These are phyloP conservation scores for Asterophora parasitica DNA, from an alignment of 768 basidiomycete genomes.

Conservation along the genomic window DNA sequence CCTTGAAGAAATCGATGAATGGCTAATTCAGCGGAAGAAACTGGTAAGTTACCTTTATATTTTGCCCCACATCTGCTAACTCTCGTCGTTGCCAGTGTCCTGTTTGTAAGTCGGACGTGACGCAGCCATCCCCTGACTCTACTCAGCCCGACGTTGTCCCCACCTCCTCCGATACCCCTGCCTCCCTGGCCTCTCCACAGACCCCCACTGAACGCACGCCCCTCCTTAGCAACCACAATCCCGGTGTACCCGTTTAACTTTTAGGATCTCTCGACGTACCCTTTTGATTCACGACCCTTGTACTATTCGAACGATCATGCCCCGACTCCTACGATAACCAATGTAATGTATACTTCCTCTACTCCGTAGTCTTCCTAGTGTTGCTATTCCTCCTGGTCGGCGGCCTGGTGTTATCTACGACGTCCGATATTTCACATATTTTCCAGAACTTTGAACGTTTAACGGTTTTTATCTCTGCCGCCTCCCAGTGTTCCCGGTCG, in stretches of 20 bases:
- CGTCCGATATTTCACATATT: too few species aligned
- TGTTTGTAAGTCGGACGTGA: constrained; percentile 90
- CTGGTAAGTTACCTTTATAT: constrained; percentile 50
- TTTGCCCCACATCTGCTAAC: constrained; percentile 1
- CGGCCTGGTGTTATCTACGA: not conserved
- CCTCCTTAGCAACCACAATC: constrained; percentile 24
- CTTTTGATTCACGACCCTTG: not conserved
- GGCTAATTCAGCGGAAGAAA: constrained; percentile 92
- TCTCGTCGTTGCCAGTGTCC: constrained; percentile 59
- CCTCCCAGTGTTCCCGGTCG: constrained; percentile 2
- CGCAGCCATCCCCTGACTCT: constrained; percentile 39
- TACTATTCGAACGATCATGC: constrained; percentile 6
- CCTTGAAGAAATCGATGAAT: constrained; percentile 84
- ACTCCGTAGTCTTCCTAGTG: not conserved
- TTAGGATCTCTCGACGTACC: constrained; percentile 5
- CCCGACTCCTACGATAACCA: constrained; percentile 15
- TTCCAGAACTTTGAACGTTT: too few species aligned
- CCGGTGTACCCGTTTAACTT: constrained; percentile 3
- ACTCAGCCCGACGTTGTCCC: constrained; percentile 9
- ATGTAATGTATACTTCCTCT: constrained; percentile 14
- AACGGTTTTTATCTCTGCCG: too few species aligned
- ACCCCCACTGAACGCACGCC: constrained; percentile 36
- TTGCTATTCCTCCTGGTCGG: not conserved
- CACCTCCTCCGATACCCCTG: constrained; percentile 11
- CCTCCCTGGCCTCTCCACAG: constrained; percentile 12